These are phyloP conservation scores for Leccinellum albellum DNA, from an alignment of 768 basidiomycete species.

Conservation along the genomic window DNA sequence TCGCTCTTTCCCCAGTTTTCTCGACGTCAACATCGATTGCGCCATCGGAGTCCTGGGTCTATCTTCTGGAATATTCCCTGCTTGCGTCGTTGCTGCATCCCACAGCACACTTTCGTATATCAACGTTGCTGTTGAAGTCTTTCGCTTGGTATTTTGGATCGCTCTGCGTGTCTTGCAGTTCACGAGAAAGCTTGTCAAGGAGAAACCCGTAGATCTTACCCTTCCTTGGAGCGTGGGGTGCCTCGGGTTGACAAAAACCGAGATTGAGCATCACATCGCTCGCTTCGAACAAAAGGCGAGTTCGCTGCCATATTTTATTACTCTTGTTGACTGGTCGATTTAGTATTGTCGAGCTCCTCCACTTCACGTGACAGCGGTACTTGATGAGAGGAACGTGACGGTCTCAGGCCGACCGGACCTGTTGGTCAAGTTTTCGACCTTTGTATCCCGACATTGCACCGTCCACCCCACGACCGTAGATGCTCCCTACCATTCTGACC, in stretches of 20 bases:
- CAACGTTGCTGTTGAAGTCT: constrained; percentile 42
- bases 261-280: constrained; percentile 24
- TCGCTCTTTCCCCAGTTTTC: constrained; percentile 24
- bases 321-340: not conserved
- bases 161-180: constrained; percentile 39
- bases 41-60: constrained; percentile 44
- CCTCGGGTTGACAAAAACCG: constrained; percentile 28
- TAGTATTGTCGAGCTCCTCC: constrained; percentile 16
- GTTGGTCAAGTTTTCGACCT: constrained; percentile 40
- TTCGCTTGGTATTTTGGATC: constrained; percentile 51
- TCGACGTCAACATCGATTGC: constrained; percentile 34
- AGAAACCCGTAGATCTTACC: constrained; percentile 18
- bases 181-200: constrained; percentile 23
- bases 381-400: constrained; percentile 46
- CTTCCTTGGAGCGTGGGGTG: constrained; percentile 48
- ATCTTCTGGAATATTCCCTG: constrained; percentile 55
- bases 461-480: constrained; percentile 45
- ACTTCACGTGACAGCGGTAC: constrained; percentile 50
- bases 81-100: constrained; percentile 49
- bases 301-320: not conserved
- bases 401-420: constrained; percentile 56
- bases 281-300: constrained; percentile 23
- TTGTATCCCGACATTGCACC: constrained; percentile 33
- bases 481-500: constrained; percentile 50
- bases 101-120: constrained; percentile 39